These are phyloP conservation scores for Pleurotus salmoneostramineus DNA, from an alignment of 768 basidiomycete genomes.

Conservation along the genomic window DNA sequence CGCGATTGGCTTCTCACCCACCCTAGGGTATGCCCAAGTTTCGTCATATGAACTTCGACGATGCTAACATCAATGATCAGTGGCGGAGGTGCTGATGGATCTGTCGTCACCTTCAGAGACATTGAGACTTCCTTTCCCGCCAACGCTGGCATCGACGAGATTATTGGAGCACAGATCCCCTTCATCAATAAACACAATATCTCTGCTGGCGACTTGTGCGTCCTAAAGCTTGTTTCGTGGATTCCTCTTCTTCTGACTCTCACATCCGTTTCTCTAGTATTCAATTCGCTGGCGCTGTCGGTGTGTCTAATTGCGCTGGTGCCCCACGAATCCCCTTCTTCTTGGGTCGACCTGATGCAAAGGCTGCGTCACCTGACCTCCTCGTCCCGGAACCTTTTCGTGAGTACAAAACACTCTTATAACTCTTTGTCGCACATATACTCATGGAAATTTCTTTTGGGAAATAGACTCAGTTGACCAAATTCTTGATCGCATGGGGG, in stretches of 20 bases:
- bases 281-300: conserved; percentile 43
- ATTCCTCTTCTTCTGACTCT: neutral
- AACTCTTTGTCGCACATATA: no score
- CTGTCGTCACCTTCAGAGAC: conserved; percentile 39
- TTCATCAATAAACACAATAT: conserved; percentile 31
- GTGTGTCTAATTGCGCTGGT: conserved; percentile 37
- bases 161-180: conserved; percentile 29
- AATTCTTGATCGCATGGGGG: conserved; percentile 19
- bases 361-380: conserved; percentile 23
- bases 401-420: neutral
- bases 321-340: conserved; percentile 39
- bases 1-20: conserved; percentile 38
- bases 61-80: conserved; percentile 14
- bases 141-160: conserved; percentile 39
- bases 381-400: conserved; percentile 26
- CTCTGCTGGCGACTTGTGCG: conserved; percentile 43
- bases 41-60: neutral
- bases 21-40: conserved; percentile 20
- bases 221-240: neutral
- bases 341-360: conserved; percentile 30
- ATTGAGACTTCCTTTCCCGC: conserved; percentile 39
- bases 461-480: neutral
- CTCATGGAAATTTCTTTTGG: no score
- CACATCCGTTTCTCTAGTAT: conserved; percentile 24
- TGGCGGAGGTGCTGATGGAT: conserved; percentile 46